Base-by-base conservation (phyloP, 1,284 basidiomycete genomes). In the Boletellus sp. region DNA sequence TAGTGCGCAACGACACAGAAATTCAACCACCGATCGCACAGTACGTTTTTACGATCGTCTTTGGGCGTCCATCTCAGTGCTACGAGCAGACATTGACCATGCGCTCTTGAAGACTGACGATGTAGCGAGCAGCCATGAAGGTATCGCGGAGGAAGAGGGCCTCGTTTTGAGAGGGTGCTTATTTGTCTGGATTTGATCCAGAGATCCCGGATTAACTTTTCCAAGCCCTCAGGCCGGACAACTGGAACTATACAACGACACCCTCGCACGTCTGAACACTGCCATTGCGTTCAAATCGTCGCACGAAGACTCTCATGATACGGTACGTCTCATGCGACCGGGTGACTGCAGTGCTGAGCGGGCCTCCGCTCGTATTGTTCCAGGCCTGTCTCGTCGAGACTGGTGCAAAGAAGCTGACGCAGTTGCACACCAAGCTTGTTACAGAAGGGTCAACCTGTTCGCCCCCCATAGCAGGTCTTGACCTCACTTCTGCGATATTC, bases 341-440 rank as follows among this genome's bases (percentile, higher is more conserved):
- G 15, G 15, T 7, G 12, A 8, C 8, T 37, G n/a, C 1, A 32
- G 16, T 40, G 13, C 46, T 45, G 12, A 56, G 32, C 10, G 4
- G 7, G 8, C 7, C 15, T 33, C 18, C 7, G 8, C n/a, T n/a
- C n/a, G 18, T 3, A 3, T 28, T 12, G 33, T 10, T 15, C 8
- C 53, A 88, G 85, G 85, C 86, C 10, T 81, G 84, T 44, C 77
- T 91, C 3, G 74, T 91, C 8, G 88, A 91, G 69, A 86, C 86
- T 1, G 89, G 89, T 11, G 81, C 82, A 2, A 90, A 89, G 73
- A 90, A 89, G 62, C 75, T 91, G 16, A 78, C 83, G 0, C 86
- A 88, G 58, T 68, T 90, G 6, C 91, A 86, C 60, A 91, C 89
- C 16, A 89, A 88, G 58, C 74, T 87, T 18, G 86, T 90, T 32